These are phyloP conservation scores for Trifolium subterraneum DNA, from an alignment of 306 rosid species.

Conservation along the genomic window DNA sequence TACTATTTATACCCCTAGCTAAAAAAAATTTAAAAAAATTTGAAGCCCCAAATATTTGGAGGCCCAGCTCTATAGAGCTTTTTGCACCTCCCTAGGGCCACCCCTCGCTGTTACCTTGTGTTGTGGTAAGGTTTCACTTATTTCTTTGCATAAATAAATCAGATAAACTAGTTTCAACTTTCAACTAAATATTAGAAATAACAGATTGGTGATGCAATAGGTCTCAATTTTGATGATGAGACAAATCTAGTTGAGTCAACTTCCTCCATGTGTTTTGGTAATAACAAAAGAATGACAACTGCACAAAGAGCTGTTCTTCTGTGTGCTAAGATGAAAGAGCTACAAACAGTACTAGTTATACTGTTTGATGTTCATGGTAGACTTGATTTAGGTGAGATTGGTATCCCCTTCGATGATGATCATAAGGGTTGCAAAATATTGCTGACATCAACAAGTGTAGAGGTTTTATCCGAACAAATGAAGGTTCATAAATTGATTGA, in stretches of 20 bases:
- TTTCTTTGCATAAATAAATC: no score
- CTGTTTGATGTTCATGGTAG: background rate
- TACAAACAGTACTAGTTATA: slow-evolving; percentile 2
- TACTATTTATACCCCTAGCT: no score
- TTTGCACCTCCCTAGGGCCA: no score
- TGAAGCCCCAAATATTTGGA: no score
- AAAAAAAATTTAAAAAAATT: no score
- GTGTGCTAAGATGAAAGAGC: slow-evolving; percentile 20
- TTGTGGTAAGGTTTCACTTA: no score
- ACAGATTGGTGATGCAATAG: slow-evolving; percentile 11
- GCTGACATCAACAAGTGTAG: background rate
- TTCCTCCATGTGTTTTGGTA: background rate
- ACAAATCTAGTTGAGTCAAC: background rate
- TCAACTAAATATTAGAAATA: no score
- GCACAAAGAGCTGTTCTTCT: background rate
- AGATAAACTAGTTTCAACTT: no score
- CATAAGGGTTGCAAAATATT: slow-evolving; percentile 14
- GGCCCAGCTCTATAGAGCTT: no score
- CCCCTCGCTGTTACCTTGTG: no score
- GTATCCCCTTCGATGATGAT: background rate
- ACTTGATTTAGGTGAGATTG: background rate
- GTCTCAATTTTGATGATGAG: background rate
- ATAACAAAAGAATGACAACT: background rate
- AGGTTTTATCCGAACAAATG: background rate
- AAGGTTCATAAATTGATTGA: background rate